Base-by-base conservation (phyloP, 2,329 filamentous ascomycete species). In the Fusarium succisae region DNA sequence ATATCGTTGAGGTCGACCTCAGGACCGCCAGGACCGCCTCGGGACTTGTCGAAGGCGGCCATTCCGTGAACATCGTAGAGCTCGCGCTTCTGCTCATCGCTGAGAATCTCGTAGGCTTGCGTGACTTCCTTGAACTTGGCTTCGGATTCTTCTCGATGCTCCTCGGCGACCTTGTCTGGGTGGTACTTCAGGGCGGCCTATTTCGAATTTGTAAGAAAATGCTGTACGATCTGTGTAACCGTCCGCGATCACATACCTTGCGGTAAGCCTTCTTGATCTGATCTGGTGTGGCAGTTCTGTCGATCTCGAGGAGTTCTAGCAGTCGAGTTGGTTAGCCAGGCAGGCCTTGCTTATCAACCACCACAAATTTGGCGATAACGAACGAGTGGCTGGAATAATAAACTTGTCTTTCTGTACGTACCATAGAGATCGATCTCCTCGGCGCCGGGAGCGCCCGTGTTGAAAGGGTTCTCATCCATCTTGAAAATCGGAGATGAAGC, bases 221-320 rank as follows among this genome's bases (percentile, higher is more conserved):
- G 59, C 45, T 55, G 39, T 55, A 32, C 62, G 63, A 50, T 57
- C 13, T 9, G 24, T 24, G 20, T 32, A 30, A 15, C 63, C 35
- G 14, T 35, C 32, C 14, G 63, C 62, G 53, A 62, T n/a, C 59
- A 81, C 85, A 77, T 78, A 95, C 95, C 90, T 97, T 98, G 85
- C 96, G 93, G 85, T 98, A 98, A 70, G 95, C 95, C 85, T 98
- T 98, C 83, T 96, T 97, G 84, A 98, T 93, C 79, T 98, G 93
- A 63, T 92, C 90, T 79, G 92, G 92, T 70, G 87, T 91, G 59
- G 95, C 93, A 70, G 86, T 86, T 81, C 88, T 92, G 59, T 91
- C 86, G 78, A 98, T 89, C 68, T 91, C 93, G 71, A 98, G 91
- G 78, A 98, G 87, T 85, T 92, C 95, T 97, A 80, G 47, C 62